Conservation (phyloP, 75 land plant species). For the Azolla pinnata region DNA sequence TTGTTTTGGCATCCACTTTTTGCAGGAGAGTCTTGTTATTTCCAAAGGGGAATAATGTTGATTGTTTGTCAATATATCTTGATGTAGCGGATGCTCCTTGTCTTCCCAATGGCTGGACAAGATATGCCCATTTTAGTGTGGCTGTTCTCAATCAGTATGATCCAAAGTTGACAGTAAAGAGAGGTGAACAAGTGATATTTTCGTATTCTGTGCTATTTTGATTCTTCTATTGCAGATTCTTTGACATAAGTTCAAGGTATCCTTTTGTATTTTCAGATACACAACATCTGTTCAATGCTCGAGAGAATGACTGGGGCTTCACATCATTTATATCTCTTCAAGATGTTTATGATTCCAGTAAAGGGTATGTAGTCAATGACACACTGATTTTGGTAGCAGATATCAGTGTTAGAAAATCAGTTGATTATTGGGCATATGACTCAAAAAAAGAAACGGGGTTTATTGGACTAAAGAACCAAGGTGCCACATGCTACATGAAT, state of each 20-base stretch:
- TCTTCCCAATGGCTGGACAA: conserved; percentile 87
- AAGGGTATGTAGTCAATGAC: conserved; percentile 84
- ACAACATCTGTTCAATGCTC: conserved; percentile 83
- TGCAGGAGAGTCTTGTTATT: conserved; percentile 87
- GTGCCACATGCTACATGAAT: conserved; percentile 98
- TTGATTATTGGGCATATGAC: conserved; percentile 79
- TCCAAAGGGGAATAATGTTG: conserved; percentile 97
- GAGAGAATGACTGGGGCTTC: conserved; percentile 98
- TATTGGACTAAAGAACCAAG: conserved; percentile 97
- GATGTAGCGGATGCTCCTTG: conserved; percentile 82
- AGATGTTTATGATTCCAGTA: conserved; percentile 66
- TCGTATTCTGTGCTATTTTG: too few species aligned
- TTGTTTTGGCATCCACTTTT: too few species aligned
- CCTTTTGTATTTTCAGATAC: conserved; percentile 45
- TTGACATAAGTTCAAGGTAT: too few species aligned
- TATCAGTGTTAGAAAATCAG: conserved; percentile 58
- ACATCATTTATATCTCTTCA: conserved; percentile 87
- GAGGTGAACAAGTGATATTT: too few species aligned
- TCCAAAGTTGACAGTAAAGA: conserved; percentile 55
- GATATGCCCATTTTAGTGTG: conserved; percentile 91
- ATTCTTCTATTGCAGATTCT: too few species aligned
- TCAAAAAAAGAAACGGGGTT: conserved; percentile 96
- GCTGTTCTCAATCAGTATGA: conserved; percentile 80
- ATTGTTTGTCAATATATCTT: conserved; percentile 81
- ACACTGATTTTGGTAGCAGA: conserved; percentile 70